Evolutionary conservation across 306 rosid genomes (phyloP).

Genomic region (Psophocarpus tetragonolobus): DNA sequence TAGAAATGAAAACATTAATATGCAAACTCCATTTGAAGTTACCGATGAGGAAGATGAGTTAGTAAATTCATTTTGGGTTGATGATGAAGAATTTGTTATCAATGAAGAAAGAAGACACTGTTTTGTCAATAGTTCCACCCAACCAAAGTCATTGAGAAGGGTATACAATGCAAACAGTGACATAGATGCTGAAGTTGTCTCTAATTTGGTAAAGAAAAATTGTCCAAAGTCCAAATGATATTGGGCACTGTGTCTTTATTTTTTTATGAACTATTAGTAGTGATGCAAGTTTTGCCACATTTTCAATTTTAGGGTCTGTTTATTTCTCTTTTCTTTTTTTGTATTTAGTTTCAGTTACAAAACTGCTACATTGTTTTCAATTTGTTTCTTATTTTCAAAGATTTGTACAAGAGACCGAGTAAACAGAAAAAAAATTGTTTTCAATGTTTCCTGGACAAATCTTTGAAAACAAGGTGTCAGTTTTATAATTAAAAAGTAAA

Average conservation of each 20-base stretch:
- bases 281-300: slow-evolving; percentile 20
- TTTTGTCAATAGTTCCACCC: background rate
- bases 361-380: background rate
- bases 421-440: no score
- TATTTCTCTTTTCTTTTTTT: no score
- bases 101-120: slow-evolving; percentile 2
- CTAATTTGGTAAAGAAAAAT: slow-evolving; percentile 43
- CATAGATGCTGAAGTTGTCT: slow-evolving; percentile 40
- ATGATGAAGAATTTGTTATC: background rate
- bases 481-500: no score
- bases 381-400: background rate
- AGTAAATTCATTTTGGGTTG: background rate
- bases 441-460: background rate
- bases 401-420: background rate
- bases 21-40: background rate
- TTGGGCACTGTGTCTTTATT: slow-evolving; percentile 26
- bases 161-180: slow-evolving; percentile 39
- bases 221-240: slow-evolving; percentile 17
- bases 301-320: background rate
- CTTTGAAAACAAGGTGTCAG: background rate
- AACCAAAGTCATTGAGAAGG: slow-evolving; percentile 18
- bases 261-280: slow-evolving; percentile 4
- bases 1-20: background rate
- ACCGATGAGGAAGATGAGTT: slow-evolving; percentile 27
- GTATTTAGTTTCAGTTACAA: background rate